These are phyloP conservation scores for Neonectria ditissima DNA, from an alignment of 2,329 filamentous ascomycete species.

Conservation along the genomic window DNA sequence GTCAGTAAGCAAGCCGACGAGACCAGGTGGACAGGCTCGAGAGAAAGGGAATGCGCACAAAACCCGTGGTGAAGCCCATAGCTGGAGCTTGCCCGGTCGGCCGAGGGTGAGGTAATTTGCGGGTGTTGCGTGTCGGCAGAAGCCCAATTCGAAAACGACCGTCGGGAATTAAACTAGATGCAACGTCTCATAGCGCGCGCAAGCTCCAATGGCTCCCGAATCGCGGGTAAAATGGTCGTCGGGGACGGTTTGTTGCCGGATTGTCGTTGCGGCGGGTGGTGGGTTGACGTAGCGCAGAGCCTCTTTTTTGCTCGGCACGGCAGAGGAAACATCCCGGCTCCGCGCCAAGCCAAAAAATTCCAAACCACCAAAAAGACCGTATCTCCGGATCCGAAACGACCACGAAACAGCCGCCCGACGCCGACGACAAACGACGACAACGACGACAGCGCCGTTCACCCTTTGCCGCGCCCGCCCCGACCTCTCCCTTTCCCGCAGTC, in stretches of 20 bases:
- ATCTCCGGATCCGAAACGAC: slow-evolving; percentile 30
- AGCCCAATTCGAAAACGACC: slow-evolving; percentile 34
- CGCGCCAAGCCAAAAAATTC: slow-evolving; percentile 50
- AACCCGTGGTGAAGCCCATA: slow-evolving; percentile 81
- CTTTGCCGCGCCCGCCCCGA: not conserved
- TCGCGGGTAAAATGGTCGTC: slow-evolving; percentile 31
- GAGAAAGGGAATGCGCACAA: slow-evolving; percentile 66
- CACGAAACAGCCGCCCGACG: slow-evolving; percentile 23
- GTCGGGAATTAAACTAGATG: slow-evolving; percentile 38
- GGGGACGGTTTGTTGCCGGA: slow-evolving; percentile 30
- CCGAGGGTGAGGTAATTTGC: slow-evolving; percentile 48
- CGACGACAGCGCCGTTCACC: not conserved
- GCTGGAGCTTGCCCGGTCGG: slow-evolving; percentile 44
- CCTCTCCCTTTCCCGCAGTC: slow-evolving; percentile 10
- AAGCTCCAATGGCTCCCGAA: slow-evolving; percentile 44
- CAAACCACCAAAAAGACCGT: slow-evolving; percentile 43
- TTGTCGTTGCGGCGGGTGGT: slow-evolving; percentile 41
- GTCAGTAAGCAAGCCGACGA: slow-evolving; percentile 20
- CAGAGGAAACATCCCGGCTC: slow-evolving; percentile 47
- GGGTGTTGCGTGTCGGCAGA: slow-evolving; percentile 30
- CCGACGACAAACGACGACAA: slow-evolving; percentile 7
- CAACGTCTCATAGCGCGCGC: slow-evolving; percentile 50
- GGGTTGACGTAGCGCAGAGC: slow-evolving; percentile 46
- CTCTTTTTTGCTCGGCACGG: slow-evolving; percentile 35
- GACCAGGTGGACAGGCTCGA: not conserved